Evolutionary conservation across 1,139 yeast species (phyloP).

Genomic region (Lodderomyces oxycetoniae): DNA sequence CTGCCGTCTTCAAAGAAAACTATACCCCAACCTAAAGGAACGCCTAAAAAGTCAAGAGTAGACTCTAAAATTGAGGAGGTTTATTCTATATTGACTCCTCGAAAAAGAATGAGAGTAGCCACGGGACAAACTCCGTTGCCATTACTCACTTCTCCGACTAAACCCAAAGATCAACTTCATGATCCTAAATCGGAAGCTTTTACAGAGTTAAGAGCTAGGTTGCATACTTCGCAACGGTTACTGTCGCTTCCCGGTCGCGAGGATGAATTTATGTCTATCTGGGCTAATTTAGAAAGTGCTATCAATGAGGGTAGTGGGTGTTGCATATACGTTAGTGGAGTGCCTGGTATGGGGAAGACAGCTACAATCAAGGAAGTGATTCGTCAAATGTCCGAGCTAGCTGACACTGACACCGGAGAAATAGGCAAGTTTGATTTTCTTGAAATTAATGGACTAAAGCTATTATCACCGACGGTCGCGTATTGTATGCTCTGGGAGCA

Average conservation of each 20-base stretch:
- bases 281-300: conserved; percentile 69
- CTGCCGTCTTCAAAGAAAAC: neutral
- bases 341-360: conserved; percentile 98
- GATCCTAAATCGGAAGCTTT: conserved; percentile 40
- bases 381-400: conserved; percentile 51
- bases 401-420: conserved; percentile 40
- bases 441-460: conserved; percentile 87
- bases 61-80: conserved; percentile 9
- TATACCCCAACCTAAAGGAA: neutral
- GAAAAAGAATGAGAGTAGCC: conserved; percentile 13
- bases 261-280: conserved; percentile 72
- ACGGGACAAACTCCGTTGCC: conserved; percentile 14
- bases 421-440: conserved; percentile 61
- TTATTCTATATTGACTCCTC: conserved; percentile 12
- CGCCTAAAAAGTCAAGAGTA: too few relatives aligned
- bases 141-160: conserved; percentile 27
- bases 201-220: conserved; percentile 49
- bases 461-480: conserved; percentile 79
- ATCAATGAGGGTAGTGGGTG: conserved; percentile 71
- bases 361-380: conserved; percentile 89
- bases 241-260: conserved; percentile 83
- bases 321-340: conserved; percentile 88
- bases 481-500: conserved; percentile 81
- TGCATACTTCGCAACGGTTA: conserved; percentile 64
- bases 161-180: conserved; percentile 25